phyloP scores from a whole-genome alignment of 768 basidiomycete species.

The Rhizopogon salebrosus region DNA sequence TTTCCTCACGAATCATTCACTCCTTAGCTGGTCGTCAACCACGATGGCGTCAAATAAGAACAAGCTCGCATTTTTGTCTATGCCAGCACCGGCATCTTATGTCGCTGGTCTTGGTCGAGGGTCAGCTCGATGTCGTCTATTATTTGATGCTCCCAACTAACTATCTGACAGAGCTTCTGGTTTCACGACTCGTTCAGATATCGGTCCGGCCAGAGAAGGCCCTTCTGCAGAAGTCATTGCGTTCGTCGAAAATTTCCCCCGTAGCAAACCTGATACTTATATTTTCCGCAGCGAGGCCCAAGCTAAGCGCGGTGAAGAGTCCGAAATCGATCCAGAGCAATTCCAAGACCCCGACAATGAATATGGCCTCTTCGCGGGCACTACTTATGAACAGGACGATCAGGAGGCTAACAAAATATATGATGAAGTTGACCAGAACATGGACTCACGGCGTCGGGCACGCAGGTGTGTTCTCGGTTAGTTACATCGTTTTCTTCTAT shows the following conservation, averaged over 20 bases:
- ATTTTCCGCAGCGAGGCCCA: slow-evolving; percentile 71
- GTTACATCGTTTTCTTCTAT: slow-evolving; percentile 26
- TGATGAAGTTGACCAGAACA: slow-evolving; percentile 82
- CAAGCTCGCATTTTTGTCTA: slow-evolving; percentile 83
- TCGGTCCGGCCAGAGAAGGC: slow-evolving; percentile 94
- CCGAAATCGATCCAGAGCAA: slow-evolving; percentile 83
- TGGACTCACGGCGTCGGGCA: slow-evolving; percentile 80
- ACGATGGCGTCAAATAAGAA: slow-evolving; percentile 54
- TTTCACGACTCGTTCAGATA: slow-evolving; percentile 97
- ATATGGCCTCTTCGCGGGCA: slow-evolving; percentile 91
- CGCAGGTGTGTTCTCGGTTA: slow-evolving; percentile 65
- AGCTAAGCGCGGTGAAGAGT: slow-evolving; percentile 80
- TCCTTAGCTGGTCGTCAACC: not conserved
- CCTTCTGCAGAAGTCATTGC: slow-evolving; percentile 89
- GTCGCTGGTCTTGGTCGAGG: slow-evolving; percentile 98
- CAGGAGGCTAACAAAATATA: slow-evolving; percentile 97
- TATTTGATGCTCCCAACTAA: slow-evolving; percentile 1
- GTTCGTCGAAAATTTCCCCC: slow-evolving; percentile 37
- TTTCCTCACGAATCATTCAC: not conserved
- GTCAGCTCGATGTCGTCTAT: slow-evolving; percentile 36
- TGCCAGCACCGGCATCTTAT: slow-evolving; percentile 94
- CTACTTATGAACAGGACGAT: slow-evolving; percentile 94
- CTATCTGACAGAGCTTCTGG: slow-evolving; percentile 71
- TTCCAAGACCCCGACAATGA: slow-evolving; percentile 98
- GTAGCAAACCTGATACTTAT: not conserved